phyloP scores from a whole-genome alignment of 768 basidiomycete species.

The Suillus discolor region DNA sequence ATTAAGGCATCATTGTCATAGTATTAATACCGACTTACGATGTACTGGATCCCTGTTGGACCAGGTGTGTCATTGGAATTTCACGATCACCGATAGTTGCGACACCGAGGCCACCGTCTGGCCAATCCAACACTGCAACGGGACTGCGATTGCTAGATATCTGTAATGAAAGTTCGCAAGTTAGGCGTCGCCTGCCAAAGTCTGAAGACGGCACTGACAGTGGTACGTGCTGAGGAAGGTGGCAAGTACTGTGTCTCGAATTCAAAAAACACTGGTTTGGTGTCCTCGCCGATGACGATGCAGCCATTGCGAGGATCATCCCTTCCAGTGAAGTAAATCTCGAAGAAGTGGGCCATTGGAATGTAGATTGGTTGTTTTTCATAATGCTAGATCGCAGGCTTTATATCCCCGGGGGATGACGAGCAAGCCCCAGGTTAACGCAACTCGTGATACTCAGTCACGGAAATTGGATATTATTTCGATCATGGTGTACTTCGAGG shows the following conservation, averaged over 20 bases:
- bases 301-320: constrained; percentile 68
- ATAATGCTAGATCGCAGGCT: constrained; percentile 14
- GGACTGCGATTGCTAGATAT: constrained; percentile 47
- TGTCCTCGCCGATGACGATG: constrained; percentile 67
- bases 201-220: constrained; percentile 19
- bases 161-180: constrained; percentile 39
- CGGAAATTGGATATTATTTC: constrained; percentile 49
- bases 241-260: constrained; percentile 55
- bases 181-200: constrained; percentile 34
- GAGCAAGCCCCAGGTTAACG: constrained; percentile 41
- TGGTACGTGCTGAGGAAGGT: constrained; percentile 28
- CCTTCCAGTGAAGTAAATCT: constrained; percentile 69
- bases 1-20: constrained; percentile 14
- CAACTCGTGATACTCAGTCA: constrained; percentile 53
- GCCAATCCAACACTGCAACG: constrained; percentile 56
- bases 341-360: constrained; percentile 45
- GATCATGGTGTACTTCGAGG: constrained; percentile 52
- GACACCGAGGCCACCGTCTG: constrained; percentile 36
- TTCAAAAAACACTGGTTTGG: constrained; percentile 59
- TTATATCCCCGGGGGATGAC: constrained; percentile 29
- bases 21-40: constrained; percentile 42
- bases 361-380: constrained; percentile 12
- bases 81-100: constrained; percentile 56
- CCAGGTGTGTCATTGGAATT: constrained; percentile 64
- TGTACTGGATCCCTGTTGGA: constrained; percentile 50